Evolutionary conservation across 495 filamentous ascomycete species (phyloP).

Genomic region (Penicillium turbatum): DNA sequence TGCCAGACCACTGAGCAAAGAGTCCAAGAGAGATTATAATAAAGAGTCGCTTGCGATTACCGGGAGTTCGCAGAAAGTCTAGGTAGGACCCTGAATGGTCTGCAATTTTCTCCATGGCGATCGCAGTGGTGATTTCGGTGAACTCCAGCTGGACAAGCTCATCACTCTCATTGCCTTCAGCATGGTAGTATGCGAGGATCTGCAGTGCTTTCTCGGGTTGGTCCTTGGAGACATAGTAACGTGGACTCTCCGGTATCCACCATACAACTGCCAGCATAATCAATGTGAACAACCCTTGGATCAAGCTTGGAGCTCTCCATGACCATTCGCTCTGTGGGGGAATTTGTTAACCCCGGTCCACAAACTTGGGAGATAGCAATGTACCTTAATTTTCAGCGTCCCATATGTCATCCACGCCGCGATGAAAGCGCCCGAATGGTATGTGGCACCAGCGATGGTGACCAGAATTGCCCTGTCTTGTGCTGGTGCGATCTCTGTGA

Average conservation of each 20-base stretch:
- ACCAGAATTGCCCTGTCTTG: slow-evolving; percentile 17
- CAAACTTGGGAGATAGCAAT: background rate
- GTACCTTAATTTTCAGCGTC: slow-evolving; percentile 20
- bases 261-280: slow-evolving; percentile 14
- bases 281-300: slow-evolving; percentile 12
- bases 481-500: slow-evolving; percentile 17
- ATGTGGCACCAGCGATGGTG: slow-evolving; percentile 13
- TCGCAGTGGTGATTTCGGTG: slow-evolving; percentile 32
- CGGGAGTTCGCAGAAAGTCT: slow-evolving; percentile 63
- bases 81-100: slow-evolving; percentile 31
- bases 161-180: slow-evolving; percentile 23
- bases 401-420: slow-evolving; percentile 21
- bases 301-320: slow-evolving; percentile 13
- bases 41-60: slow-evolving; percentile 60
- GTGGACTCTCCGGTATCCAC: slow-evolving; percentile 16
- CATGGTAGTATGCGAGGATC: slow-evolving; percentile 36
- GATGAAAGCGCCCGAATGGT: slow-evolving; percentile 19
- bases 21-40: slow-evolving; percentile 55
- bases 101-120: slow-evolving; percentile 32
- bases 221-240: slow-evolving; percentile 31
- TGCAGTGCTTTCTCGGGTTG: slow-evolving; percentile 36
- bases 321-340: slow-evolving; percentile 14
- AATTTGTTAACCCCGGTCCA: too few relatives aligned
- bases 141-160: slow-evolving; percentile 31
- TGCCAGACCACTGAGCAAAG: slow-evolving; percentile 64